These are phyloP conservation scores for Termitomyces sp. DNA, from an alignment of 768 basidiomycete species.

Conservation along the genomic window DNA sequence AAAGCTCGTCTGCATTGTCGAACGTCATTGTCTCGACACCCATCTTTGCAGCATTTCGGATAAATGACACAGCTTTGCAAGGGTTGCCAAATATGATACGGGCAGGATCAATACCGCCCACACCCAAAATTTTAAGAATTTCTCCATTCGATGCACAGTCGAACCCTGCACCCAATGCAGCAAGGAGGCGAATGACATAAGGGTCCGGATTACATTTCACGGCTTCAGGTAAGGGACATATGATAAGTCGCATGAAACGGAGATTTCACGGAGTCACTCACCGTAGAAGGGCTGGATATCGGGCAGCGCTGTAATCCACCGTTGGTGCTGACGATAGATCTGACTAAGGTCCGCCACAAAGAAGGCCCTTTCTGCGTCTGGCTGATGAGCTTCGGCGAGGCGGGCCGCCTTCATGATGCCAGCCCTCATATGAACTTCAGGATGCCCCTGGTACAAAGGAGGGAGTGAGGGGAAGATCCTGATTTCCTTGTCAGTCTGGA, in stretches of 20 bases:
- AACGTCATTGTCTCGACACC: slow-evolving; percentile 98
- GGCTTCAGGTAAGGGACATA: slow-evolving; percentile 45
- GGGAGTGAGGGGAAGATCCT: slow-evolving; percentile 62
- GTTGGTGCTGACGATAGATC: slow-evolving; percentile 80
- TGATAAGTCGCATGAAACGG: slow-evolving; percentile 5
- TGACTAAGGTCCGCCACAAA: slow-evolving; percentile 92
- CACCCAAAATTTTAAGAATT: slow-evolving; percentile 73
- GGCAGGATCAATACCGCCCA: slow-evolving; percentile 73
- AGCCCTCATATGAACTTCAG: slow-evolving; percentile 70
- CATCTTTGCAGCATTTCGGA: slow-evolving; percentile 75
- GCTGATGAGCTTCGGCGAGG: slow-evolving; percentile 50
- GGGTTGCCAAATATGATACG: slow-evolving; percentile 98
- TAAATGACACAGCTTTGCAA: slow-evolving; percentile 93
- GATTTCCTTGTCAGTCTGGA: slow-evolving; percentile 29
- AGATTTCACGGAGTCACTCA: slow-evolving; percentile 34
- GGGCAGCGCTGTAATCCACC: slow-evolving; percentile 77
- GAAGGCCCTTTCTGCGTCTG: slow-evolving; percentile 92
- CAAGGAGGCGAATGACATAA: slow-evolving; percentile 86
- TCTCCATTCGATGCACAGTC: slow-evolving; percentile 97
- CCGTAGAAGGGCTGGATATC: slow-evolving; percentile 95
- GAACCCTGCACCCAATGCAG: slow-evolving; percentile 88
- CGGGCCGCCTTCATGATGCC: slow-evolving; percentile 67
- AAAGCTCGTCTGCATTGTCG: slow-evolving; percentile 94
- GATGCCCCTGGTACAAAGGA: slow-evolving; percentile 66
- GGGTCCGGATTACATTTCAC: slow-evolving; percentile 99